Base-by-base conservation (phyloP, 202 grass and related monocot genomes). In the Zoysia matrella region DNA sequence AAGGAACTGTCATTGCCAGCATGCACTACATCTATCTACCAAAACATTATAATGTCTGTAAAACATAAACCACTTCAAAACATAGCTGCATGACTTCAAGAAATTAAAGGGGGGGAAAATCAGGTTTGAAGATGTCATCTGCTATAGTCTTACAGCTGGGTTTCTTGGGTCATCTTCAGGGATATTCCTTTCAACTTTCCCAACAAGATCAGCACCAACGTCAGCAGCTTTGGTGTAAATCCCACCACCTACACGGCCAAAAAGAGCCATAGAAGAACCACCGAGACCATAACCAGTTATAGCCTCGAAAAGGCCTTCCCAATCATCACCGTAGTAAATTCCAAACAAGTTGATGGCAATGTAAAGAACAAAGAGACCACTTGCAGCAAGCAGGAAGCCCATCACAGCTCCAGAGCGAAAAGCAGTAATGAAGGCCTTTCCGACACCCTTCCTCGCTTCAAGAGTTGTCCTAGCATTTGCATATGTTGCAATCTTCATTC, bases 351-450 rank as follows among this genome's bases (percentile, higher is more conserved):
- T 97, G 66, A 97, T 97, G 45, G 89, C 79, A 41, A 97, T 72
- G 61, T 88, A 97, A 69, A 97, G 91, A 74, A 97, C 89, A 79
- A 97, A 79, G 72, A 97, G 94, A 22, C 94, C 94, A 82, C 92
- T 97, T 6, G 94, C 94, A 78, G 94, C 91, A 83, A 97, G 91
- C 73, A 97, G 86, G 81, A 97, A 97, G 72, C 94, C 94, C 94
- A 97, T 97, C 39, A 97, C 94, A 80, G 91, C 94, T 82, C 94
- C 94, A 85, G 94, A 97, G 78, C 94, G 91, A 80, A 97, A 94
- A 71, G 94, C 94, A 48, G 67, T 82, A 44, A 94, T 97, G 61
- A 97, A 97, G 63, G 94, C 94, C 84, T 97, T 94, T 55, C 94
- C 94, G 5, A 97, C 94, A 73, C 94, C 94, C 69, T 97, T 97